Evolutionary conservation across 306 rosid genomes (phyloP).

Genomic region (Trifolium dubium): DNA sequence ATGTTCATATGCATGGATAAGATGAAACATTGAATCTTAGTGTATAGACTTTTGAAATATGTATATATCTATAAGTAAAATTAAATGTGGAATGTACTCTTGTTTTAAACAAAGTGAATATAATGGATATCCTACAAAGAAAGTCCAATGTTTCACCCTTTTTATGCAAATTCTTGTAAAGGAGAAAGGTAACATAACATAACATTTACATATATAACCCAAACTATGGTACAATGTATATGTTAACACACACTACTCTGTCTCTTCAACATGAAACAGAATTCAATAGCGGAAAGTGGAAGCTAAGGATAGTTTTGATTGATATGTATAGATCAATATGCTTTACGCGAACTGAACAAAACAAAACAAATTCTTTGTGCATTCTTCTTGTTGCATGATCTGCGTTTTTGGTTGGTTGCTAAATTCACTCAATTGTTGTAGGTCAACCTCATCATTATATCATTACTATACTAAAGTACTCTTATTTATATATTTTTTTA

Average conservation of each 20-base stretch:
- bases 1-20: neutral
- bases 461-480: neutral
- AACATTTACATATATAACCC: neutral
- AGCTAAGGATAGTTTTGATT: slow-evolving; percentile 39
- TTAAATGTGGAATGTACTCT: slow-evolving; percentile 36
- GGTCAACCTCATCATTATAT: slow-evolving; percentile 5
- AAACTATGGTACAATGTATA: slow-evolving; percentile 18
- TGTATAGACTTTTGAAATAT: slow-evolving; percentile 24
- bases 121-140: slow-evolving; percentile 42
- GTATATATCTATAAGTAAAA: neutral
- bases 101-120: slow-evolving; percentile 25
- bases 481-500: neutral
- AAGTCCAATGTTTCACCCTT: slow-evolving; percentile 42
- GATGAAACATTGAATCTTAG: neutral
- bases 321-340: neutral
- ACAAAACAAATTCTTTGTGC: neutral
- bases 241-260: slow-evolving; percentile 19
- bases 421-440: neutral
- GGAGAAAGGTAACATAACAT: slow-evolving; percentile 32
- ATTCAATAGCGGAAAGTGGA: slow-evolving; percentile 46
- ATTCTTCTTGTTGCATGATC: neutral
- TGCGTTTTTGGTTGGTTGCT: slow-evolving; percentile 14
- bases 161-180: slow-evolving; percentile 36
- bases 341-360: neutral
- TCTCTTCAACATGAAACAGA: slow-evolving; percentile 41